These are phyloP conservation scores for Penicillium freii DNA, from an alignment of 2,329 filamentous ascomycete species.

Conservation along the genomic window DNA sequence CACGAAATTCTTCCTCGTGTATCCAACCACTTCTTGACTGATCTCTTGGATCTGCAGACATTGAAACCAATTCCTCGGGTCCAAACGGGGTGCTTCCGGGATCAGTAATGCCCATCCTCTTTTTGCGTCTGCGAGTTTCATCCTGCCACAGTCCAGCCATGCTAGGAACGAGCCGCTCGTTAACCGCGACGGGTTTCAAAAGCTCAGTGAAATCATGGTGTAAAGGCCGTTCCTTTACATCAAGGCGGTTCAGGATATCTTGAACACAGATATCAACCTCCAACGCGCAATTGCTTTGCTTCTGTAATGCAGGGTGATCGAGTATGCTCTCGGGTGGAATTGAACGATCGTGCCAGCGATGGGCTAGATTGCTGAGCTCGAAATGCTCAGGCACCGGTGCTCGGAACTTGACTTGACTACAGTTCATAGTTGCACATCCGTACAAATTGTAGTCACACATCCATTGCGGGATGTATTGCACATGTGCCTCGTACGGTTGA, in stretches of 20 bases:
- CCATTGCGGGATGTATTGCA: slow-evolving; percentile 91
- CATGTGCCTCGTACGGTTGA: slow-evolving; percentile 90
- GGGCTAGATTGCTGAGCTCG: slow-evolving; percentile 59
- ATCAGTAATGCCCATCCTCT: slow-evolving; percentile 63
- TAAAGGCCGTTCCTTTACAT: slow-evolving; percentile 71
- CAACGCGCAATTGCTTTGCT: slow-evolving; percentile 81
- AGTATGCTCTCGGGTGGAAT: slow-evolving; percentile 61
- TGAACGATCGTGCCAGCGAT: slow-evolving; percentile 77
- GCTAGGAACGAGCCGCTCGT: slow-evolving; percentile 84
- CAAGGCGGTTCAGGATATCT: slow-evolving; percentile 77
- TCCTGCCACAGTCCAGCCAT: slow-evolving; percentile 94
- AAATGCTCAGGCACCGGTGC: slow-evolving; percentile 69
- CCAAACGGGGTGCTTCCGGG: slow-evolving; percentile 74
- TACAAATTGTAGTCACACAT: slow-evolving; percentile 99
- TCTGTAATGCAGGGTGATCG: slow-evolving; percentile 63
- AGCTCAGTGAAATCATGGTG: slow-evolving; percentile 87
- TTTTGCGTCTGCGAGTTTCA: slow-evolving; percentile 75
- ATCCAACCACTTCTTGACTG: slow-evolving; percentile 80
- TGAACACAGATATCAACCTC: slow-evolving; percentile 89
- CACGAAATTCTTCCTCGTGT: slow-evolving; percentile 79
- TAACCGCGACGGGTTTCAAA: slow-evolving; percentile 58
- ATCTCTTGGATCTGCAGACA: slow-evolving; percentile 78
- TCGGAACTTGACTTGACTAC: slow-evolving; percentile 68
- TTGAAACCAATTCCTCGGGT: slow-evolving; percentile 76
- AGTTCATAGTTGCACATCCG: slow-evolving; percentile 83